Percentiles rank a stretch among this genome's conserved stretches.
Evolutionary conservation across 2,329 filamentous ascomycete species (phyloP).

Genomic region (Pleoardoris graminearum): DNA sequence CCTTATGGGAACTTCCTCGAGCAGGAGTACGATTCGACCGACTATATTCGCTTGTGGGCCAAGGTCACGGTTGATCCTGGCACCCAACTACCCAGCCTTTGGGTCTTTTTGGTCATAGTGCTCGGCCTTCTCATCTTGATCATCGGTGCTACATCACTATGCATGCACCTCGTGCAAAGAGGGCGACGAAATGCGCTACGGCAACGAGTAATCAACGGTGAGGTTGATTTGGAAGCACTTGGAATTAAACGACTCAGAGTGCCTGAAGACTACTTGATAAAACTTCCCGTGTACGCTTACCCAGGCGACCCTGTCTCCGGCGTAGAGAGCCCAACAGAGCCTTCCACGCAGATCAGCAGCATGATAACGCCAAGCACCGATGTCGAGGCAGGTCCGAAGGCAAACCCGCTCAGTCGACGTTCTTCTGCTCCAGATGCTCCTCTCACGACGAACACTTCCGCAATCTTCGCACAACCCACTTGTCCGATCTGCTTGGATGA

Average conservation of each 20-base stretch:
- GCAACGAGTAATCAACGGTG: conserved; percentile 72
- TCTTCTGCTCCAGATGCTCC: conserved; percentile 27
- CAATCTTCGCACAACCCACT: conserved; percentile 68
- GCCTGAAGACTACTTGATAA: conserved; percentile 69
- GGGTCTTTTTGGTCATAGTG: conserved; percentile 75
- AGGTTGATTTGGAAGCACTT: conserved; percentile 83
- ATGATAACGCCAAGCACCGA: conserved; percentile 8
- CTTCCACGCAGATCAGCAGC: conserved; percentile 14
- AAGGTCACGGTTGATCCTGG: conserved; percentile 56
- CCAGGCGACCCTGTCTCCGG: conserved; percentile 31
- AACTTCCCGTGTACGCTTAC: conserved; percentile 80
- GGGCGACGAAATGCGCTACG: conserved; percentile 69
- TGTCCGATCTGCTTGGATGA: conserved; percentile 91
- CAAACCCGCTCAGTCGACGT: conserved; percentile 16
- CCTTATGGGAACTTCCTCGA: conserved; percentile 47
- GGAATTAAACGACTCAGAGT: conserved; percentile 83
- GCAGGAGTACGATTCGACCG: conserved; percentile 43
- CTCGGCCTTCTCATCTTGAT: conserved; percentile 71
- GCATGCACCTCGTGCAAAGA: conserved; percentile 78
- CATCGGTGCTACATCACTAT: conserved; percentile 66
- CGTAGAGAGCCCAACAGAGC: conserved; percentile 23
- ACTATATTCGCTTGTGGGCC: conserved; percentile 57
- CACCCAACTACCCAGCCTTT: conserved; percentile 70
- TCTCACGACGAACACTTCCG: conserved; percentile 12
- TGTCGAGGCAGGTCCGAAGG: conserved; percentile 22